Evolutionary conservation across 2,329 filamentous ascomycete genomes (phyloP).

Genomic region (Neurospora sp.): DNA sequence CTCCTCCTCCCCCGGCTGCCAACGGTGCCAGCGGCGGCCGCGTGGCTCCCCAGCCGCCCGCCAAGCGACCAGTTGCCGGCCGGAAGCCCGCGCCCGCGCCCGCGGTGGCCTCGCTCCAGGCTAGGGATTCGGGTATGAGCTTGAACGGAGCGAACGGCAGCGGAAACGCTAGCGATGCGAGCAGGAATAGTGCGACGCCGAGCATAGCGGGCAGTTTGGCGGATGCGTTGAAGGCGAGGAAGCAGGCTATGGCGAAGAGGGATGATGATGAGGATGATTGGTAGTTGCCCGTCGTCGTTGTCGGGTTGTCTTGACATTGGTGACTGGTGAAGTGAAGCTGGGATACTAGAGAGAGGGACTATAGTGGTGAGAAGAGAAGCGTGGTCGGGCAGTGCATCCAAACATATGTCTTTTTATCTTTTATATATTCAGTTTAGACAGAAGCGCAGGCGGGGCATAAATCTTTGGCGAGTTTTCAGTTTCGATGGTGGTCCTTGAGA

Average conservation of each 20-base stretch:
- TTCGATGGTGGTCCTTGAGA: neutral
- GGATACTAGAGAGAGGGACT: too few species aligned
- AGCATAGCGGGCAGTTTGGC: slow-evolving; percentile 66
- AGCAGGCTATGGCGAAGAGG: slow-evolving; percentile 65
- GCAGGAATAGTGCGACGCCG: slow-evolving; percentile 60
- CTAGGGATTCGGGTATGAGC: slow-evolving; percentile 63
- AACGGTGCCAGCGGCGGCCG: slow-evolving; percentile 65
- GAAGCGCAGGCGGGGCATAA: neutral
- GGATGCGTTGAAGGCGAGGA: slow-evolving; percentile 66
- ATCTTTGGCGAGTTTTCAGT: neutral
- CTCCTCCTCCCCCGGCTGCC: slow-evolving; percentile 65
- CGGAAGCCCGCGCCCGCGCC: slow-evolving; percentile 47
- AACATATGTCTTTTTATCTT: neutral
- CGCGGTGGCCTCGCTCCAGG: slow-evolving; percentile 43
- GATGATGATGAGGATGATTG: slow-evolving; percentile 59
- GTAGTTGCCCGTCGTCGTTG: slow-evolving; percentile 27
- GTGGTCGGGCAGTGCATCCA: neutral
- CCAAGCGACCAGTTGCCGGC: slow-evolving; percentile 65
- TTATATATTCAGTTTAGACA: neutral
- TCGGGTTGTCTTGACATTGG: too few species aligned
- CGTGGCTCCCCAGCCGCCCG: slow-evolving; percentile 49
- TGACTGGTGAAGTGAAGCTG: too few species aligned
- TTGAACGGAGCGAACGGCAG: slow-evolving; percentile 42
- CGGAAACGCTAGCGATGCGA: slow-evolving; percentile 32
- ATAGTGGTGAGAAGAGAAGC: neutral